A percentile compares a stretch with the other conserved stretches of the same genome.
Conservation (phyloP, 768 basidiomycete genomes). For the Boletellus ananiceps region DNA sequence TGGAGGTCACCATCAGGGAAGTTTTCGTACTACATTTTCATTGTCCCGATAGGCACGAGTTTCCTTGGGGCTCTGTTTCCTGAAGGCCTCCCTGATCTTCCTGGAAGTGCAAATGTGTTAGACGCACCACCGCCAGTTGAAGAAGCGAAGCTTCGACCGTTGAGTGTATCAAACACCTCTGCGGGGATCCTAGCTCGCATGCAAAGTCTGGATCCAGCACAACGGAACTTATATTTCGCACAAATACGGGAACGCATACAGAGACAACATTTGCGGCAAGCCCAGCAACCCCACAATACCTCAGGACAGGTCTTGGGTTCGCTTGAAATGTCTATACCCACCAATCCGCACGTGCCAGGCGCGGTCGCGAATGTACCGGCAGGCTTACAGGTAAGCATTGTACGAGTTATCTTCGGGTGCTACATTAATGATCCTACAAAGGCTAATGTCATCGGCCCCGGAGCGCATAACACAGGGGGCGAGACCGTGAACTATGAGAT, state of each 20-base stretch:
- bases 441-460: slow-evolving; percentile 14
- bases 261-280: slow-evolving; percentile 25
- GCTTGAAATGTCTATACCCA: slow-evolving; percentile 10
- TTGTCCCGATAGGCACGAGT: slow-evolving; percentile 37
- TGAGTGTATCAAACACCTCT: slow-evolving; percentile 1
- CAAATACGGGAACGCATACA: slow-evolving; percentile 21
- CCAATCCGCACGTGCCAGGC: slow-evolving; percentile 2
- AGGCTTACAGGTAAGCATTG: slow-evolving; percentile 17
- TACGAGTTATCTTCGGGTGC: neutral
- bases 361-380: slow-evolving; percentile 10
- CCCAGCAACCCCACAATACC: slow-evolving; percentile 12
- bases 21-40: slow-evolving; percentile 42
- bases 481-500: slow-evolving; percentile 37
- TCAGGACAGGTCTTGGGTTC: slow-evolving; percentile 15
- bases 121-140: slow-evolving; percentile 5
- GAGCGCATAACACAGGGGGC: slow-evolving; percentile 21
- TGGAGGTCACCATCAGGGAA: slow-evolving; percentile 44
- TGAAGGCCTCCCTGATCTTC: slow-evolving; percentile 44
- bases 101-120: slow-evolving; percentile 20
- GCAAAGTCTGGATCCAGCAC: slow-evolving; percentile 21
- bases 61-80: slow-evolving; percentile 52
- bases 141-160: slow-evolving; percentile 3
- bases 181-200: slow-evolving; percentile 16
- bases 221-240: slow-evolving; percentile 19
- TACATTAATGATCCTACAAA: slow-evolving; percentile 6